These are phyloP conservation scores for Aphanomyces invadans DNA, from an alignment of 352 stramenopile species.

Conservation along the genomic window DNA sequence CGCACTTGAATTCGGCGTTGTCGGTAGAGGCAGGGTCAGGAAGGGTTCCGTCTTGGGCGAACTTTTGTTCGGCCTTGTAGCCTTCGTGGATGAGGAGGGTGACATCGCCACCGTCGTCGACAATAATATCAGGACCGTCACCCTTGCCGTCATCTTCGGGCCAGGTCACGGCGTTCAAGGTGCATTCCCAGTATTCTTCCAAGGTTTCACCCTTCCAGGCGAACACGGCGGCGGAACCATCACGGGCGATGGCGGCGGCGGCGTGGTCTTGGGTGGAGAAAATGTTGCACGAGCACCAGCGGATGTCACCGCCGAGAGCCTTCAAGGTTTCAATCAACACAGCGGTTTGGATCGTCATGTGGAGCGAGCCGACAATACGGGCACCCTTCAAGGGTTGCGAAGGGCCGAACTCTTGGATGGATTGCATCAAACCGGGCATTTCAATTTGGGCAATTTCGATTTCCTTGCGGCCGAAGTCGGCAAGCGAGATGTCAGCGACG, in stretches of 20 bases:
- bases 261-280: slow-evolving; percentile 99
- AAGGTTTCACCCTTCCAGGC: slow-evolving; percentile 98
- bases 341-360: slow-evolving; percentile 99
- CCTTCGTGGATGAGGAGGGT: slow-evolving; percentile 98
- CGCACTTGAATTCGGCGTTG: slow-evolving; percentile 98
- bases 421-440: slow-evolving; percentile 98
- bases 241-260: slow-evolving; percentile 93
- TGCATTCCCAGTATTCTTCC: slow-evolving; percentile 99
- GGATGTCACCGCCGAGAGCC: slow-evolving; percentile 92
- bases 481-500: slow-evolving; percentile 96
- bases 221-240: slow-evolving; percentile 94
- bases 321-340: slow-evolving; percentile 99
- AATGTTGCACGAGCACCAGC: slow-evolving; percentile 99
- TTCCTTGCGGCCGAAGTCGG: slow-evolving; percentile 98
- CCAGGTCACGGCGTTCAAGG: slow-evolving; percentile 96
- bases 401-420: slow-evolving; percentile 86
- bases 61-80: slow-evolving; percentile 94
- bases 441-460: slow-evolving; percentile 98
- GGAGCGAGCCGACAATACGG: slow-evolving; percentile 92
- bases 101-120: slow-evolving; percentile 98
- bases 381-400: slow-evolving; percentile 85
- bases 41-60: slow-evolving; percentile 90
- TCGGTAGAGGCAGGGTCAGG: slow-evolving; percentile 92
- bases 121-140: slow-evolving; percentile 95
- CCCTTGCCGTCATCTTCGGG: slow-evolving; percentile 94